Evolutionary conservation across 768 basidiomycete species (phyloP), one percentile per base, ranked within the genome.

Genomic region (Chlorophyllum brunneum): DNA sequence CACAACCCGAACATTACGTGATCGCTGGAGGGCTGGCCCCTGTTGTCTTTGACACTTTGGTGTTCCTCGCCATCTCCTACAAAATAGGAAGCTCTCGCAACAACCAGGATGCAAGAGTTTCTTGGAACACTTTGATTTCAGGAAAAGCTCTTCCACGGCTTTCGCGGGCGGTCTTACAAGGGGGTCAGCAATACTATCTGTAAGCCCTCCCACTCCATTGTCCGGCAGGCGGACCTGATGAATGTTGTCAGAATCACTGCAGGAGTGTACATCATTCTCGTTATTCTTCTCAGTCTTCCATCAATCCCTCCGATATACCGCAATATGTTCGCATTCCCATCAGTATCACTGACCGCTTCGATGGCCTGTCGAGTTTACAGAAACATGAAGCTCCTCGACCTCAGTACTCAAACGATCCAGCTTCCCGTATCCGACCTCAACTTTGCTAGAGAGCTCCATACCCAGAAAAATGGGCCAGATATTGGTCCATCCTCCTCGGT

Each of bases 131-230:
- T 1, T 51, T 65, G n/a, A n/a, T 65, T 2, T 52, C 63, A 1
- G 65, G 64, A n/a, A 53, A 58, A 26, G 52, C 46, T 8, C 58
- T 66, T 4, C 62, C 66, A 5, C 57, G 55, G 5, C 54, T 70
- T 24, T 61, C 65, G 4, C 52, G 58, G 37, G 64, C 63, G 0
- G 18, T 69, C 18, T 49, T 70, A 3, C 62, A 62, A 48, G 61
- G 65, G 20, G 68, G 70, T 6, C 68, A 69, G 54, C 63, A 64
- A 22, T 69, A 70, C 54, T 71, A 71, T 41, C 49, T 69, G 70
- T 68, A 39, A 56, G 67, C 54, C 9, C 5, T 3, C 36, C 24
- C n/a, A 13, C 27, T 27, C 20, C 26, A 10, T 18, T 27, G 11
- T 2, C 13, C n/a, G 24, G n/a, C 3, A 10, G 3, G 23, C 13